Percentiles rank a stretch among this genome's conserved stretches.
Conservation (phyloP, 2,329 filamentous ascomycete species). For the Diplodia seriata region DNA sequence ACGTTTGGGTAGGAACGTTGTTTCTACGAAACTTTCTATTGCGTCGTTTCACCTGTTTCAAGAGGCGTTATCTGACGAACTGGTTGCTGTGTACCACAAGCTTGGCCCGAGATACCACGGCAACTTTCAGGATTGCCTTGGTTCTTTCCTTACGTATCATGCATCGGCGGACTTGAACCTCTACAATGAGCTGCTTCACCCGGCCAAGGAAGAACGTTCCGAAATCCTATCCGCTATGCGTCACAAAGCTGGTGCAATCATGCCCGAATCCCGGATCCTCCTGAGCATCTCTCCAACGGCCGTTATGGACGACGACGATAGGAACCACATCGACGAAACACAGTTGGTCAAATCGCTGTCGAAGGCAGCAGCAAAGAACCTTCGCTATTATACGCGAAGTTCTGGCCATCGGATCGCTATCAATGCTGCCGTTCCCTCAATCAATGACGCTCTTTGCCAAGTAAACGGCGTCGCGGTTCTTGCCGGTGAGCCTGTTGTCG, state of each 20-base stretch:
- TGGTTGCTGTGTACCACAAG: slow-evolving; percentile 87
- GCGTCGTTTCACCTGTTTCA: slow-evolving; percentile 90
- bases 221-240: slow-evolving; percentile 91
- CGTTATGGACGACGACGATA: slow-evolving; percentile 81
- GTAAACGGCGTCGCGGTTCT: slow-evolving; percentile 82
- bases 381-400: slow-evolving; percentile 73
- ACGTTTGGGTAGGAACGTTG: slow-evolving; percentile 73
- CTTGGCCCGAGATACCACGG: slow-evolving; percentile 91
- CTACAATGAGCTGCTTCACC: slow-evolving; percentile 87
- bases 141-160: slow-evolving; percentile 94
- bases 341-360: slow-evolving; percentile 79
- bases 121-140: slow-evolving; percentile 95
- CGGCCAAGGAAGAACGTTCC: slow-evolving; percentile 87
- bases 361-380: slow-evolving; percentile 69
- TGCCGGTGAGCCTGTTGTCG: slow-evolving; percentile 81
- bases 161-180: slow-evolving; percentile 90
- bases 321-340: slow-evolving; percentile 73
- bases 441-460: slow-evolving; percentile 87
- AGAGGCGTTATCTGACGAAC: slow-evolving; percentile 86
- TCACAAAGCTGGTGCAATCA: slow-evolving; percentile 78
- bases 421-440: slow-evolving; percentile 84
- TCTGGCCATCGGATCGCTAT: slow-evolving; percentile 81
- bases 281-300: slow-evolving; percentile 83
- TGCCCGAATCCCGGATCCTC: slow-evolving; percentile 81
- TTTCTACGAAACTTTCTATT: slow-evolving; percentile 84